These are phyloP conservation scores for Tetrahymena thermophila DNA, from an alignment of 73 alveolate species.

Conservation along the genomic window DNA sequence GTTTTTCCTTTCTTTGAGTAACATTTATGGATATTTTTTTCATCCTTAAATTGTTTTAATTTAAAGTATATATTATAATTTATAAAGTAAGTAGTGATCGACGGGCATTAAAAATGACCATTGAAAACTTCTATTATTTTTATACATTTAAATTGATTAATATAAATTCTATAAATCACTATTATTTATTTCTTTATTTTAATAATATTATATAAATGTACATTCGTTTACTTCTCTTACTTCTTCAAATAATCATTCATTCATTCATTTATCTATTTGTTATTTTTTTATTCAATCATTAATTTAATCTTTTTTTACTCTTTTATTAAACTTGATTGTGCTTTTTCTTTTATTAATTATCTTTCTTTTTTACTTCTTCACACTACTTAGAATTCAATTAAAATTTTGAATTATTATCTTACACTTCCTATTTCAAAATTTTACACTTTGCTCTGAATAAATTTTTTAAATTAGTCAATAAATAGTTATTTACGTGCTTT, in stretches of 20 bases:
- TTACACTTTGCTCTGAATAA: not conserved
- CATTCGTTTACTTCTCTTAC: not conserved
- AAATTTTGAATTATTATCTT: no score
- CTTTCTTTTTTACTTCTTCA: not conserved
- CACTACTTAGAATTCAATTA: not conserved
- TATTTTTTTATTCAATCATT: no score
- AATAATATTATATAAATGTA: not conserved
- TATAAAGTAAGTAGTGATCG: no score
- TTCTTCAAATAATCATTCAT: not conserved
- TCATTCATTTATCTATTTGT: not conserved
- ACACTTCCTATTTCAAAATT: not conserved
- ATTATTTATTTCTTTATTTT: no score
- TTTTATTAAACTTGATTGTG: no score
- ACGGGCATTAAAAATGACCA: no score
- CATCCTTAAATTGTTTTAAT: not conserved
- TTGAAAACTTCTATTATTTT: no score
- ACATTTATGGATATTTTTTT: not conserved
- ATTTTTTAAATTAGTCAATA: no score
- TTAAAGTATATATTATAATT: not conserved
- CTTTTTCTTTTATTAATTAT: not conserved
- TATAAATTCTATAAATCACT: no score
- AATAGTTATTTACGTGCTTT: no score
- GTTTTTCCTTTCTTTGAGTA: not conserved
- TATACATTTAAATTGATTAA: no score
- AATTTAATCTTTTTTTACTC: no score